Base-by-base conservation (phyloP, 345 rosid genomes). In the Rhodamnia argentea region DNA sequence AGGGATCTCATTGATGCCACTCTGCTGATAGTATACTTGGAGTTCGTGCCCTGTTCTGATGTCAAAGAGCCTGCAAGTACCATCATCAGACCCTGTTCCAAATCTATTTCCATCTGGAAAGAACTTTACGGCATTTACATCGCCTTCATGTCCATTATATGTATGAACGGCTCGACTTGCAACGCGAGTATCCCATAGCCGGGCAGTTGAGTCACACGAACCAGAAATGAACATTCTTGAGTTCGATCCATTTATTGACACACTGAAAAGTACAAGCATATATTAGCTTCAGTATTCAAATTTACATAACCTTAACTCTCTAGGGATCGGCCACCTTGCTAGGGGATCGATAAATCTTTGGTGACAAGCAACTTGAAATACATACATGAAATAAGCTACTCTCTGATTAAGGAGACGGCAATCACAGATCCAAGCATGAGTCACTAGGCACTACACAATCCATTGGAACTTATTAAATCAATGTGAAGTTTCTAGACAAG, bases 1-100 rank as follows among this genome's bases (percentile, higher is more conserved):
- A 32, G 90, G 87, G 74, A 88, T 88, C 86, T 94, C 98, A 85
- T 87, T 90, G 83, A 88, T 92, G 84, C 87, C 86, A 52, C 88
- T 92, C 87, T 90, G 94, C 88, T 92, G 94, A 82, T 88, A 50
- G 90, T 94, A 98, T 10, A 92, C 96, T 88, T 96, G 99, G 85
- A 98, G 95, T 85, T 95, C 95, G 87, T 96, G 99, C 83, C 99
- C 98, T 50, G 98, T 97, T 86, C 99, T 94, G 57, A 96, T 91
- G 85, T 98, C 99, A 91, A 94, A 96, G 86, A 98, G 86, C 91
- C 97, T 92, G 93, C 99, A 98, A 62, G 98, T 95, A 88, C 99
- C 99, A 87, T 98, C 99, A 44, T 92, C 96, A 29, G 98, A 96
- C 29, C 99, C 99, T 37, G 99, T 95, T 89, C 97, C 99, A 89